These are phyloP conservation scores for Eugenia klotzschiana DNA, from an alignment of 441 rosid genomes.

Conservation along the genomic window DNA sequence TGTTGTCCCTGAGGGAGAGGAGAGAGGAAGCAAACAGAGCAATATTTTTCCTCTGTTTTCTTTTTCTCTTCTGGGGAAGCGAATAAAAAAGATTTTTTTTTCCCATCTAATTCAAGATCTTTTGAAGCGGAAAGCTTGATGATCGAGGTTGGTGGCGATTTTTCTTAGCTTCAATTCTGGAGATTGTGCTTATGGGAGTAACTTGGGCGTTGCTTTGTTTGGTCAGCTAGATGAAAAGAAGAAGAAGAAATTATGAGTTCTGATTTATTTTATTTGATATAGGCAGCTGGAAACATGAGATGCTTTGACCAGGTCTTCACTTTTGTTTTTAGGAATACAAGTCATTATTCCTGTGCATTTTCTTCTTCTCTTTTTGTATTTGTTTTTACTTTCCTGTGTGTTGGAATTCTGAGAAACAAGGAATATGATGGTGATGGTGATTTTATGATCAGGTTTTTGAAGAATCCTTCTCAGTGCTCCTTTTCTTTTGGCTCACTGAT, in stretches of 20 bases:
- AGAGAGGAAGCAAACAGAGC: neutral
- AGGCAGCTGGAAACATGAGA: neutral
- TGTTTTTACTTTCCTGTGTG: neutral
- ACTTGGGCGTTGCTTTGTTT: neutral
- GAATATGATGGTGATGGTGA: neutral
- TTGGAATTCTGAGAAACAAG: neutral
- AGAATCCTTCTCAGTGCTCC: neutral
- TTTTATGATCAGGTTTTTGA: neutral
- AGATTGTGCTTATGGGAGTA: neutral
- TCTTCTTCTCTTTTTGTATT: neutral
- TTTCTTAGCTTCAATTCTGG: neutral
- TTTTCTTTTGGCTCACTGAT: neutral
- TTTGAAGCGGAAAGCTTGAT: neutral
- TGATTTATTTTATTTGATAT: neutral
- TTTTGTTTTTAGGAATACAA: neutral
- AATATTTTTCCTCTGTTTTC: neutral
- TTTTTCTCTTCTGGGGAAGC: neutral
- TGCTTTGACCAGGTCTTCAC: neutral
- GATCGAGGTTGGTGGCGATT: neutral
- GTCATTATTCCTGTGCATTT: neutral
- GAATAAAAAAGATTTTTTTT: neutral
- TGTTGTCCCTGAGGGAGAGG: neutral
- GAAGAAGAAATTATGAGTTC: neutral
- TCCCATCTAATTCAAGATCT: neutral
- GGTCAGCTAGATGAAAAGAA: neutral